phyloP scores from a whole-genome alignment of 2,329 filamentous ascomycete genomes.

The Colletotrichum lentis region DNA sequence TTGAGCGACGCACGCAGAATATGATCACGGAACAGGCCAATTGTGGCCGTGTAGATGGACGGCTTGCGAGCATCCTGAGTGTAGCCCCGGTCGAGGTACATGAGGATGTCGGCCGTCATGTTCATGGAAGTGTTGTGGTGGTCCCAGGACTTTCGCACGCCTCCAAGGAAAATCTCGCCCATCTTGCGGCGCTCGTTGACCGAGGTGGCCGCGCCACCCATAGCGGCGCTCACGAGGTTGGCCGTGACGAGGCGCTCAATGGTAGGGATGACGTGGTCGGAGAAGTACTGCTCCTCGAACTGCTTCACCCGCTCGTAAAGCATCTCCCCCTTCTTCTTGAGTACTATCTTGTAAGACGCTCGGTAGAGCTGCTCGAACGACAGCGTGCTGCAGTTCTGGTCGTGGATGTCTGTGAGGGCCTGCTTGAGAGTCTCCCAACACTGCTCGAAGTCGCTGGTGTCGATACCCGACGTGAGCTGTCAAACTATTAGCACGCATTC shows the following conservation, averaged over 20 bases:
- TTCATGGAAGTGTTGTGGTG: conserved; percentile 93
- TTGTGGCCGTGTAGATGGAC: conserved; percentile 83
- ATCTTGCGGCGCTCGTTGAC: conserved; percentile 79
- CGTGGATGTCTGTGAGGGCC: conserved; percentile 88
- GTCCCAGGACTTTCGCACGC: conserved; percentile 81
- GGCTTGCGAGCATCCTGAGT: conserved; percentile 74
- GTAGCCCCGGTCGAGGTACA: conserved; percentile 95
- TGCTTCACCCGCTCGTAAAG: conserved; percentile 82
- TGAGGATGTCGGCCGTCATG: conserved; percentile 95
- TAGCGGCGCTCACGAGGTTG: conserved; percentile 62
- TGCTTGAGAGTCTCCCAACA: conserved; percentile 81
- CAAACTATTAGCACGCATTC: conserved; percentile 8
- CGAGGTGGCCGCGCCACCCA: conserved; percentile 71
- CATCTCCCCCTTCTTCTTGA: conserved; percentile 83
- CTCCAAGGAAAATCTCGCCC: conserved; percentile 83
- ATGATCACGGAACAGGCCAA: conserved; percentile 87
- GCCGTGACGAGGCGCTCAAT: conserved; percentile 77
- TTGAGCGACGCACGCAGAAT: conserved; percentile 72
- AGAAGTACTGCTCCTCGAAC: conserved; percentile 85
- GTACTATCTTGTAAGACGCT: conserved; percentile 90
- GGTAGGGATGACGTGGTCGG: conserved; percentile 72
- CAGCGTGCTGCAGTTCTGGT: conserved; percentile 85
- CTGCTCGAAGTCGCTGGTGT: conserved; percentile 81
- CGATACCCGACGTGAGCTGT: conserved; percentile 42
- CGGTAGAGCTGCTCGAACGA: conserved; percentile 97